Evolutionary conservation across 108 stramenopile genomes (phyloP), one percentile per base, ranked within the genome.

Genomic region (Tribonema minus): DNA sequence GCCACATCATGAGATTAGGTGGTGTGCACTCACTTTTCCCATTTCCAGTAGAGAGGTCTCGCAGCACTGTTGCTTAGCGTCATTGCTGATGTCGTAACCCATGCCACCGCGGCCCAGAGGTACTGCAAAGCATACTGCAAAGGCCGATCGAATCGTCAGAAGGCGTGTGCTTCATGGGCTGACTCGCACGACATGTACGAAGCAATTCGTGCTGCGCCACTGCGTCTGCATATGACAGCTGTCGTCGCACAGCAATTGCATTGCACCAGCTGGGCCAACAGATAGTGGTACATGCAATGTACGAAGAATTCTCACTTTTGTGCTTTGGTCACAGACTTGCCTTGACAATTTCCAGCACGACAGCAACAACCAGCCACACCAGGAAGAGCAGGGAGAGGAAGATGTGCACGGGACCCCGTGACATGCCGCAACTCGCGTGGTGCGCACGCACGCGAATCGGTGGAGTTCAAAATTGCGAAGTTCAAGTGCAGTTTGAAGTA

Each of bases 31-130:
- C 32, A 40, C 35, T 76, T 60, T 28, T 64, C 38, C 74, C 74
- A 76, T 35, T 76, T 59, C 74, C 74, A 76, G 58, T 76, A 76
- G 20, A 66, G 63, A 0, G 74, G 74, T 23, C 65, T 29, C 74
- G 27, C n/a, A 27, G 29, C 1, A 28, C 63, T 64, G 74, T 76
- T 66, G 64, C 46, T 25, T 15, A 36, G 37, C 12, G 74, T 76
- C 30, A 76, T 37, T 4, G 64, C 34, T 7, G 74, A 76, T 15
- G 64, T 64, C 20, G 36, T 12, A 23, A 76, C 29, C 38, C 31
- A 76, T 15, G 60, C 40, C 1, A 54, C 29, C 36, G 58, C 36
- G 41, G 74, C 63, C 32, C 74, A 46, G 34, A 54, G 30, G 28
- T 35, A 46, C 3, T 61, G 65, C 25, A 32, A 33, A 3, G 61